phyloP scores from a whole-genome alignment of 2,329 filamentous ascomycete genomes.

The Phoma sp. region DNA sequence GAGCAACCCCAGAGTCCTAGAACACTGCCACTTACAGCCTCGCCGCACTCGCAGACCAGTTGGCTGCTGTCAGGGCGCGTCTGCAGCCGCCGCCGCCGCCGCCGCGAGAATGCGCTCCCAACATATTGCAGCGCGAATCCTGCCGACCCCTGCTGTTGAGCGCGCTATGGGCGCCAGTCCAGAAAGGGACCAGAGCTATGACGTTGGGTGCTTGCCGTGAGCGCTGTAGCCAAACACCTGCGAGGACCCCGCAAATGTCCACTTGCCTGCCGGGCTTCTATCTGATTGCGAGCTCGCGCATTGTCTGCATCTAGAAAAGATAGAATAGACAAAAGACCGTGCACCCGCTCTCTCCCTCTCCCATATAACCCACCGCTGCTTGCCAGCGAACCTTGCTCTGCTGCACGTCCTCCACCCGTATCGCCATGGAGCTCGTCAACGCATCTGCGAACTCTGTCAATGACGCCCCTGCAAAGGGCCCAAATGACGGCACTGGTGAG shows the following conservation, averaged over 20 bases:
- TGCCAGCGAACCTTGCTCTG: slow-evolving; percentile 23
- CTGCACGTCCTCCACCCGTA: slow-evolving; percentile 18
- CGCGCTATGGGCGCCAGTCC: slow-evolving; percentile 18
- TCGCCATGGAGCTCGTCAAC: slow-evolving; percentile 51
- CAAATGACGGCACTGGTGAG: slow-evolving; percentile 75
- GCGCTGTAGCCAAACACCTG: slow-evolving; percentile 28
- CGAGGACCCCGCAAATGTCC: slow-evolving; percentile 40
- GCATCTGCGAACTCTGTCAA: slow-evolving; percentile 53
- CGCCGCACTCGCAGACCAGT: slow-evolving; percentile 2
- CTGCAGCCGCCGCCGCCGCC: slow-evolving; percentile 6
- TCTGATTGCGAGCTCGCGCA: slow-evolving; percentile 16
- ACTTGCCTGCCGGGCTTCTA: slow-evolving; percentile 16
- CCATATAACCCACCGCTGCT: slow-evolving; percentile 15
- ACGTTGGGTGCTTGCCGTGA: slow-evolving; percentile 37
- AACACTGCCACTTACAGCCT: background rate
- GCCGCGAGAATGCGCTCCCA: slow-evolving; percentile 2
- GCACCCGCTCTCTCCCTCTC: slow-evolving; percentile 13
- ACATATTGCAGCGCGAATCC: slow-evolving; percentile 29
- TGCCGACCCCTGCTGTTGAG: slow-evolving; percentile 30
- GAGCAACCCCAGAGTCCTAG: background rate
- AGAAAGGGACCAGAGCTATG: slow-evolving; percentile 33
- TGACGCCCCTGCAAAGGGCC: slow-evolving; percentile 58
- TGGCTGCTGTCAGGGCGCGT: background rate
- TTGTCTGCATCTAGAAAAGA: slow-evolving; percentile 3
- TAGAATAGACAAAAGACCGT: slow-evolving; percentile 12